Evolutionary conservation across 495 filamentous ascomycete genomes (phyloP).

Genomic region (Trichocladium uniseriatum): DNA sequence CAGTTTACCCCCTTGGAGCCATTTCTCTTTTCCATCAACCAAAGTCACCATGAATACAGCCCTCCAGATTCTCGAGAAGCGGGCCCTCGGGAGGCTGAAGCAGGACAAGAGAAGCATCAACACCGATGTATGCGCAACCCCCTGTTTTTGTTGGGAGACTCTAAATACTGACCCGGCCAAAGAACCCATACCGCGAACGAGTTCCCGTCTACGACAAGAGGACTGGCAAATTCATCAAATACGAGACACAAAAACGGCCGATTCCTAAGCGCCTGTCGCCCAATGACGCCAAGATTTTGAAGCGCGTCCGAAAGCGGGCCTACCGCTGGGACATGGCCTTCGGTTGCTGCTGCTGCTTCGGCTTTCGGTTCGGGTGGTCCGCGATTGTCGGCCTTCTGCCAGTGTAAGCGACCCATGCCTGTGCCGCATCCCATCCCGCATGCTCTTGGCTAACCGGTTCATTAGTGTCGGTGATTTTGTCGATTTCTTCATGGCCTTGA

Average conservation of each 20-base stretch:
- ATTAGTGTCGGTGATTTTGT: constrained; percentile 62
- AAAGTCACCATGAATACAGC: constrained; percentile 16
- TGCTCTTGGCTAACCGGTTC: background rate
- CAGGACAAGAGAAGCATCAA: constrained; percentile 55
- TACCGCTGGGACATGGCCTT: constrained; percentile 67
- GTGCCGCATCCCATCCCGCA: background rate
- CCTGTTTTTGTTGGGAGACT: background rate
- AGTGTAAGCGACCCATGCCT: constrained; percentile 42
- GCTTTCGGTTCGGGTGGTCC: constrained; percentile 73
- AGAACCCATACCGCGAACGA: constrained; percentile 67
- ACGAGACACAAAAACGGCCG: constrained; percentile 60
- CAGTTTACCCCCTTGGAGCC: background rate
- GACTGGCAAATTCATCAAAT: constrained; percentile 44
- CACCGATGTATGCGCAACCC: constrained; percentile 44
- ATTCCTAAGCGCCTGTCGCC: constrained; percentile 62
- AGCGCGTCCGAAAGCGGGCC: constrained; percentile 67
- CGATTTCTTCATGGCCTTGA: constrained; percentile 59
- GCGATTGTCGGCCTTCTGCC: constrained; percentile 75
- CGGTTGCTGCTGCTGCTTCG: constrained; percentile 62
- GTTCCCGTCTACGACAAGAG: constrained; percentile 54
- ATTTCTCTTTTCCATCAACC: constrained; percentile 3
- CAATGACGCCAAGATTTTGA: constrained; percentile 71
- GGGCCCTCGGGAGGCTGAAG: constrained; percentile 58
- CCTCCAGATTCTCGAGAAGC: constrained; percentile 52
- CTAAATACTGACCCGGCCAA: background rate